Base-by-base conservation (phyloP, 148 eudicot genomes). In the Cornus florida region DNA sequence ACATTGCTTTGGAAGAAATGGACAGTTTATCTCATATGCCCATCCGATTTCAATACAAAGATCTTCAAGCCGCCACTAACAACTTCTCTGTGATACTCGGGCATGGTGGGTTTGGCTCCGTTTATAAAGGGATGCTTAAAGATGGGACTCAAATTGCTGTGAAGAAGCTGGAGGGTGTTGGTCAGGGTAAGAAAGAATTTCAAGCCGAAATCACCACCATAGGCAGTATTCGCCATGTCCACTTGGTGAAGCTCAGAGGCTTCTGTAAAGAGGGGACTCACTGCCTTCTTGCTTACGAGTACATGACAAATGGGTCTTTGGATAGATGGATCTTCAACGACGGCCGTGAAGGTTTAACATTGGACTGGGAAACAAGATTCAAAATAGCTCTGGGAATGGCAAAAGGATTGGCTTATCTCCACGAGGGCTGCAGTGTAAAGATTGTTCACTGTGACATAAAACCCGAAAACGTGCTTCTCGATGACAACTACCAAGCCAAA, bases 91-190 rank as follows among this genome's bases (percentile, higher is more conserved):
- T 70, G 73, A 70, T 39, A 41, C 50, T 70, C 6, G 73, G 73
- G 41, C 50, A 70, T n/a, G 73, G 73, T 19, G 73, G 73, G 6
- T 70, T 70, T 39, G 73, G 73, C 8, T 70, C 73, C 7, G 70
- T 67, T 5, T 67, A 67, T 24, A 67, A 67, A 31, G 70, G 70
- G 38, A 67, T 67, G 38, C 66, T 70, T 70, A 50, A 20, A 70
- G 72, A 70, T 70, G 72, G 72, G 72, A 70, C 48, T 70, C 72
- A 38, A 70, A 39, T 70, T 70, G 72, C 72, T 35, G 72, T 70
- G 22, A 70, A 70, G 24, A 38, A 70, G 13, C 11, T 70, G 50
- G 72, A 70, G 22, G 72, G 72, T 20, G 13, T 70, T 39, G 50
- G 72, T 35, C 72, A 38, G 72, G 73, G 73, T 20, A 62, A 62